Evolutionary conservation across 495 filamentous ascomycete genomes (phyloP).

Genomic region (Cenococcum geophilum): DNA sequence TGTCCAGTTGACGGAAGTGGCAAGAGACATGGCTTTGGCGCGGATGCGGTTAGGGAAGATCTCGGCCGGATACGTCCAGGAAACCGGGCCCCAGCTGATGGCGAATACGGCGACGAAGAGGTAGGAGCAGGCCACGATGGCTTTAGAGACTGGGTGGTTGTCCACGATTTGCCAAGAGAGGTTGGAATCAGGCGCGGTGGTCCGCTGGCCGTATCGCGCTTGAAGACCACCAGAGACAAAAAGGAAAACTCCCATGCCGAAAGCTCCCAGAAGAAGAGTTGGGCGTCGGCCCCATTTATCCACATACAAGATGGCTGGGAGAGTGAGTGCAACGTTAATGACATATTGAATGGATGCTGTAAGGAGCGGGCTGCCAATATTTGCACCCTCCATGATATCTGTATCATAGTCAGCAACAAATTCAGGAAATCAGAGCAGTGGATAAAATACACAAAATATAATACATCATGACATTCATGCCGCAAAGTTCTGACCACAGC

Average conservation of each 20-base stretch:
- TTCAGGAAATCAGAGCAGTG: not conserved
- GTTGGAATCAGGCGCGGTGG: not conserved
- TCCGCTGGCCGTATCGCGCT: constrained; percentile 19
- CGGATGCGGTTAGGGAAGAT: constrained; percentile 58
- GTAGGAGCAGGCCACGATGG: constrained; percentile 56
- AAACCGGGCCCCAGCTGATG: constrained; percentile 50
- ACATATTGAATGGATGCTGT: constrained; percentile 69
- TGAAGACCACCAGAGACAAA: constrained; percentile 18
- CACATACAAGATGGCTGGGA: constrained; percentile 47
- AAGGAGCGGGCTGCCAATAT: constrained; percentile 56
- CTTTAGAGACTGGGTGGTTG: constrained; percentile 35
- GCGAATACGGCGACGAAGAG: constrained; percentile 57
- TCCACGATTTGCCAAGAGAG: constrained; percentile 10
- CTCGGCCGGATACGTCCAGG: constrained; percentile 59
- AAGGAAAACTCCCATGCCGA: constrained; percentile 15
- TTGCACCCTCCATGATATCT: constrained; percentile 62
- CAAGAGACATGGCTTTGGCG: constrained; percentile 55
- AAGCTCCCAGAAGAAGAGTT: constrained; percentile 20
- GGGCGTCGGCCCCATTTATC: constrained; percentile 22
- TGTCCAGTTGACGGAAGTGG: constrained; percentile 59
- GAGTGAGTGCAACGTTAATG: constrained; percentile 60
- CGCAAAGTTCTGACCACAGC: constrained; percentile 64
- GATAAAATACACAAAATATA: not conserved
- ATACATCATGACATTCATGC: constrained; percentile 50
- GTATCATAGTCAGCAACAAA: constrained; percentile 54